Evolutionary conservation across 2,329 filamentous ascomycete genomes (phyloP), one percentile per base, ranked within the genome.

Genomic region (Dactylellina cionopaga): DNA sequence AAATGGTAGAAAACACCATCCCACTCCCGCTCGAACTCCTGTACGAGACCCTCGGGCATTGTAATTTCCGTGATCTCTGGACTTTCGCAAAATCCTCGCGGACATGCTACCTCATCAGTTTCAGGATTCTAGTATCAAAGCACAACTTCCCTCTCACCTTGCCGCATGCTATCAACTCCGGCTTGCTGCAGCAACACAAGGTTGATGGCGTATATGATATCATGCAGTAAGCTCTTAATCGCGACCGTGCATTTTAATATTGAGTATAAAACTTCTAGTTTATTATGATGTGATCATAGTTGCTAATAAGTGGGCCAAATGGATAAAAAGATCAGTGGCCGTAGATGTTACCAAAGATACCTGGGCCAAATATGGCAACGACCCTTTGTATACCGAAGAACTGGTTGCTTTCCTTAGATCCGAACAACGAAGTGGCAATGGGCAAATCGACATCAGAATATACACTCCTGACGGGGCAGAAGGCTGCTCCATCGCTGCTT

Each of bases 61-160:
- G 55, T n/a, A 10, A 29, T 13, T 6, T 25, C 17, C 29, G n/a
- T 15, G 15, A 29, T 1, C 19, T 70, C 5, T 49, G 37, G 55
- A 55, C 46, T 25, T 47, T 70, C 17, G 65, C 65, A 24, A 39
- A 22, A 24, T 49, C 65, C 5, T 70, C 65, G 4, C 47, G 56
- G 13, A 11, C 27, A 7, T 55, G 39, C 5, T 56, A 63, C 24
- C 6, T 31, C 2, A 0, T 44, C 10, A 37, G 37, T 6, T 49
- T 70, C 15, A 39, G 49, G 17, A 10, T 43, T 7, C 27, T 62
- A 11, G 24, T 10, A 2, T 13, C 9, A 6, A 43, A 51, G 13
- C 24, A 55, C 11, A 5, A 6, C 10, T 49, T 62, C 31, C 65
- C 65, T 9, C 10, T 70, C 1, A 63, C 13, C 13, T 7, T 70